A percentile compares a stretch with the other conserved stretches of the same genome.
Evolutionary conservation across 2,329 filamentous ascomycete species (phyloP).

Genomic region (Raffaelea albimanens): DNA sequence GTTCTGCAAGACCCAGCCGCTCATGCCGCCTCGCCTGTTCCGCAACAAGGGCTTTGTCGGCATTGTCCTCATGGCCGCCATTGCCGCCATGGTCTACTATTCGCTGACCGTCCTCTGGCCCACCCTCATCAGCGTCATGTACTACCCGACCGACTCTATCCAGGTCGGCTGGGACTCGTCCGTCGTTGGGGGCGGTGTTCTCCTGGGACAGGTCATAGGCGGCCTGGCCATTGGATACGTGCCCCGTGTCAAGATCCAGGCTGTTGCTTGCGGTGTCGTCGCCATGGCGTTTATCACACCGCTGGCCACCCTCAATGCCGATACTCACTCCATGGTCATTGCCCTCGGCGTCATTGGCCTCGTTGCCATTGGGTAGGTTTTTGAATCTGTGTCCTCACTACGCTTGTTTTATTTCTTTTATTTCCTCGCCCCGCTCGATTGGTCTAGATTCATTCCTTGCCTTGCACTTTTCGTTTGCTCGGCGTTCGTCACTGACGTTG

Average conservation of each 20-base stretch:
- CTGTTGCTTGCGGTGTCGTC: slow-evolving; percentile 19
- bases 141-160: slow-evolving; percentile 19
- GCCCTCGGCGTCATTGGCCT: slow-evolving; percentile 23
- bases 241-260: slow-evolving; percentile 25
- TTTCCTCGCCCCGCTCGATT: no score
- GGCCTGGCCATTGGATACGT: slow-evolving; percentile 26
- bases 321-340: slow-evolving; percentile 20
- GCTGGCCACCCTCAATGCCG: slow-evolving; percentile 19
- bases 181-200: slow-evolving; percentile 30
- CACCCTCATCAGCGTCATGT: slow-evolving; percentile 30
- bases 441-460: no score
- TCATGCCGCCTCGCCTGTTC: slow-evolving; percentile 34
- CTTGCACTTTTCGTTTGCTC: no score
- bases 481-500: no score
- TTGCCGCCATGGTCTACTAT: slow-evolving; percentile 36
- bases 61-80: slow-evolving; percentile 26
- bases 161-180: slow-evolving; percentile 31
- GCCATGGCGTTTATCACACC: slow-evolving; percentile 24
- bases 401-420: no score
- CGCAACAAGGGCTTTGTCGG: slow-evolving; percentile 28
- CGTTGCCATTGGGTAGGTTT: slow-evolving; percentile 21
- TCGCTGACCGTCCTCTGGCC: slow-evolving; percentile 34
- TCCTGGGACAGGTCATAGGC: slow-evolving; percentile 28
- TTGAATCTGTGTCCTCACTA: no score
- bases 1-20: slow-evolving; percentile 24